A percentile compares a stretch with the other conserved stretches of the same genome.
Evolutionary conservation across 1,139 yeast species (phyloP).

Genomic region (Citeromyces hawaiiensis): DNA sequence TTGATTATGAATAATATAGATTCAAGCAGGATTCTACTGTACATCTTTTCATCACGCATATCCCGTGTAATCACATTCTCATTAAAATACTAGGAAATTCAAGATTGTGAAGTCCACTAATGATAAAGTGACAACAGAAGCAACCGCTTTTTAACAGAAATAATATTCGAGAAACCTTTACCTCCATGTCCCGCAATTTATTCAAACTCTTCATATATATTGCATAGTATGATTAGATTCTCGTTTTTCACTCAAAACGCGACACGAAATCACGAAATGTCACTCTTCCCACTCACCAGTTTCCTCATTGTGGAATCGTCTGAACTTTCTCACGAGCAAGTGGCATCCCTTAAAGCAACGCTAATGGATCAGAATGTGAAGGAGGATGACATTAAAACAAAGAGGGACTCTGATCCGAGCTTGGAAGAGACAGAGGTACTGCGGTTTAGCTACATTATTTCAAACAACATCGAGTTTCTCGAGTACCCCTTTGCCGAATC

Average conservation of each 20-base stretch:
- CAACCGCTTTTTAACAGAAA: too few relatives aligned
- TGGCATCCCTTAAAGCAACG: conserved; percentile 11
- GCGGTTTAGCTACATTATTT: conserved; percentile 38
- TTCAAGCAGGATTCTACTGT: too few relatives aligned
- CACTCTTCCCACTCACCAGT: conserved; percentile 24
- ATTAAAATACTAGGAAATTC: too few relatives aligned
- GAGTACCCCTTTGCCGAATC: conserved; percentile 36
- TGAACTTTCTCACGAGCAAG: conserved; percentile 15
- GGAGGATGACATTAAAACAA: conserved; percentile 4
- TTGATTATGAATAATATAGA: too few relatives aligned
- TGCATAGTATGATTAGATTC: too few relatives aligned
- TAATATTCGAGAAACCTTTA: too few relatives aligned
- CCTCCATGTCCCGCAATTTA: too few relatives aligned
- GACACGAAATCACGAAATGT: conserved; percentile 9
- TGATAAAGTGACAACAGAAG: too few relatives aligned
- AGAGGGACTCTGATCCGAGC: not conserved
- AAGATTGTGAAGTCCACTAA: too few relatives aligned
- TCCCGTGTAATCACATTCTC: too few relatives aligned
- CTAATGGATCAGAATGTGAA: conserved; percentile 11
- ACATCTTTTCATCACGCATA: too few relatives aligned
- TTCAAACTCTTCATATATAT: too few relatives aligned
- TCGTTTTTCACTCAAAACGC: not conserved
- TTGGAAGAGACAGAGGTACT: conserved; percentile 10
- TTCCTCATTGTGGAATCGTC: conserved; percentile 27
- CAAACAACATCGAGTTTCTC: conserved; percentile 39